Conservation (phyloP, 23 red algal genomes). For the Gracilaria caudata region DNA sequence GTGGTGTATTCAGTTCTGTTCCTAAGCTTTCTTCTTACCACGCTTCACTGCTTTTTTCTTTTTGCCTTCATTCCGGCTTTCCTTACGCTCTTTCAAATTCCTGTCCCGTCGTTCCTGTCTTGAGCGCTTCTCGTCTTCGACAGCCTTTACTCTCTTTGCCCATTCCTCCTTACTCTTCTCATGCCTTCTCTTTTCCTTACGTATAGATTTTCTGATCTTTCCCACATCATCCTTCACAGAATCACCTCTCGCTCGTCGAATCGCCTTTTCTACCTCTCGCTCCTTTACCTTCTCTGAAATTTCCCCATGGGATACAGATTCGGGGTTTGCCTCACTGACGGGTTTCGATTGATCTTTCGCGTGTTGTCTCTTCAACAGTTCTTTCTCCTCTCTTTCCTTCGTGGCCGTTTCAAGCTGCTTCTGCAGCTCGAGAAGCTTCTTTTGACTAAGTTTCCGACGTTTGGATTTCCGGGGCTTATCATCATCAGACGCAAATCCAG, state of each 20-base stretch:
- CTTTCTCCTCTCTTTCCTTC: conserved; percentile 48
- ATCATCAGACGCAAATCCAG: conserved; percentile 42
- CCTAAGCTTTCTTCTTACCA: conserved; percentile 1
- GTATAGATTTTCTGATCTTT: conserved; percentile 61
- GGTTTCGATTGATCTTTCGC: background rate
- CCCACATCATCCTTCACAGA: conserved; percentile 63
- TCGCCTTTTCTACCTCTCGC: conserved; percentile 56
- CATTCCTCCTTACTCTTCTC: conserved; percentile 71
- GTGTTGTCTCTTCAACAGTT: background rate
- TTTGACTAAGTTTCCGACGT: conserved; percentile 34
- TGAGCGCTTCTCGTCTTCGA: conserved; percentile 47
- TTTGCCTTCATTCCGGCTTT: conserved; percentile 12
- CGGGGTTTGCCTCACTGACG: background rate
- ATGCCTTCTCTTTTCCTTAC: conserved; percentile 45
- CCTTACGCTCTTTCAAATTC: conserved; percentile 61
- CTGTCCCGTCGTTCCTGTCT: conserved; percentile 52
- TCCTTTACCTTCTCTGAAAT: conserved; percentile 31
- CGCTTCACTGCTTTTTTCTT: background rate
- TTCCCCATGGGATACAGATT: background rate
- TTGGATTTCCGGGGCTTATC: conserved; percentile 26
- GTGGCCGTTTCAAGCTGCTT: conserved; percentile 40
- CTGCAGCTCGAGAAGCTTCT: conserved; percentile 45
- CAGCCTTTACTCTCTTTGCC: conserved; percentile 54
- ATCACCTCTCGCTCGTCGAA: conserved; percentile 29
- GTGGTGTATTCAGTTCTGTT: background rate